phyloP scores from a whole-genome alignment of 169 alveolate species.

The Plasmodium gonderi region DNA sequence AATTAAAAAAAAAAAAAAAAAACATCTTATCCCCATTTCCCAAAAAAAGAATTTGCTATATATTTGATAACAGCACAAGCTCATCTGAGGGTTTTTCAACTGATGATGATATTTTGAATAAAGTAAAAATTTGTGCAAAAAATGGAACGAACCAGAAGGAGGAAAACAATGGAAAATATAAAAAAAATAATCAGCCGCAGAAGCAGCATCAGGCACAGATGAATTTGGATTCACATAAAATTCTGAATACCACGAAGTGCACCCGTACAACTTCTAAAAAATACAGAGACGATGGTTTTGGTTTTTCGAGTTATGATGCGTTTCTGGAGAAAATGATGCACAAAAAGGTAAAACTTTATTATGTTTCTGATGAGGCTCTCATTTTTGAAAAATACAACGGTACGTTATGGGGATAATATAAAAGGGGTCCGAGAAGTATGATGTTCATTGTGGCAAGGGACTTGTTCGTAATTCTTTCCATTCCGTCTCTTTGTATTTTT shows the following conservation, averaged over 20 bases:
- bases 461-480: neutral
- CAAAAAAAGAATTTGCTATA: neutral
- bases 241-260: neutral
- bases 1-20: constrained; percentile 2
- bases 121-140: neutral
- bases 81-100: constrained; percentile 7
- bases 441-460: neutral
- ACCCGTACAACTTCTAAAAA: neutral
- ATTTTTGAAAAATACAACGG: constrained; percentile 64
- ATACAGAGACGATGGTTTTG: neutral
- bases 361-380: constrained; percentile 32
- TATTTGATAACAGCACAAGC: constrained; percentile 58
- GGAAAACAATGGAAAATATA: neutral
- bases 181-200: too few species aligned
- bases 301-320: neutral
- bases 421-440: too few species aligned
- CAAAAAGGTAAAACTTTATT: constrained; percentile 49
- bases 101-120: constrained; percentile 14
- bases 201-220: too few species aligned
- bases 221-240: too few species aligned
- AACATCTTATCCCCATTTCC: neutral
- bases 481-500: neutral
- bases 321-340: constrained; percentile 59
- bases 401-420: constrained; percentile 46
- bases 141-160: neutral